phyloP scores from a whole-genome alignment of 768 basidiomycete genomes.

The Pilatotrama ljubarskyi region DNA sequence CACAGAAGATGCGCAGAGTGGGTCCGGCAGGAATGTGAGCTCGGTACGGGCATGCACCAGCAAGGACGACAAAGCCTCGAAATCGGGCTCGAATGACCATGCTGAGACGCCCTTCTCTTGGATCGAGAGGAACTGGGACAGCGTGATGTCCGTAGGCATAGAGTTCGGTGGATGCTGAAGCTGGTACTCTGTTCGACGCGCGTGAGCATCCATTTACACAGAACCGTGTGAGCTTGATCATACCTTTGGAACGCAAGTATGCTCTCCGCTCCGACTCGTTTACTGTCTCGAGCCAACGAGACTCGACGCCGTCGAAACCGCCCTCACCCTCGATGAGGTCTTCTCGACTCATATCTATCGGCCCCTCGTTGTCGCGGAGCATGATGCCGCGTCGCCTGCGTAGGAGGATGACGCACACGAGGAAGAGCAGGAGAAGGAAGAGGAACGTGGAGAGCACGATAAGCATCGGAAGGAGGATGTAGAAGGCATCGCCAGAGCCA shows the following conservation, averaged over 20 bases:
- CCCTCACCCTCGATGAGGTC: slow-evolving; percentile 91
- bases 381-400: slow-evolving; percentile 75
- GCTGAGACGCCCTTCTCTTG: slow-evolving; percentile 99
- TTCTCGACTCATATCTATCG: slow-evolving; percentile 89
- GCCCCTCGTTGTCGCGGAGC: slow-evolving; percentile 85
- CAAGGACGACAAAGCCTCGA: slow-evolving; percentile 89
- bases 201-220: neutral
- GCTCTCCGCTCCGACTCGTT: slow-evolving; percentile 62
- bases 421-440: slow-evolving; percentile 88
- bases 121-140: slow-evolving; percentile 97
- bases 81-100: slow-evolving; percentile 99
- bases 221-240: slow-evolving; percentile 10
- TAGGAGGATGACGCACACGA: slow-evolving; percentile 85
- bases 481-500: slow-evolving; percentile 58
- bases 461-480: slow-evolving; percentile 90
- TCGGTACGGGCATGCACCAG: slow-evolving; percentile 96
- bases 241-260: slow-evolving; percentile 89
- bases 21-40: slow-evolving; percentile 96
- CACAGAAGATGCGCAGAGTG: slow-evolving; percentile 90
- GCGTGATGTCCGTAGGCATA: slow-evolving; percentile 95
- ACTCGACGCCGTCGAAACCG: slow-evolving; percentile 89
- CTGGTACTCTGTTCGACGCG: slow-evolving; percentile 61
- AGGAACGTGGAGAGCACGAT: slow-evolving; percentile 92
- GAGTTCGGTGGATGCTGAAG: slow-evolving; percentile 92
- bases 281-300: slow-evolving; percentile 88